Conservation (phyloP, 108 stramenopile species). For the Craspedostauros australis region DNA sequence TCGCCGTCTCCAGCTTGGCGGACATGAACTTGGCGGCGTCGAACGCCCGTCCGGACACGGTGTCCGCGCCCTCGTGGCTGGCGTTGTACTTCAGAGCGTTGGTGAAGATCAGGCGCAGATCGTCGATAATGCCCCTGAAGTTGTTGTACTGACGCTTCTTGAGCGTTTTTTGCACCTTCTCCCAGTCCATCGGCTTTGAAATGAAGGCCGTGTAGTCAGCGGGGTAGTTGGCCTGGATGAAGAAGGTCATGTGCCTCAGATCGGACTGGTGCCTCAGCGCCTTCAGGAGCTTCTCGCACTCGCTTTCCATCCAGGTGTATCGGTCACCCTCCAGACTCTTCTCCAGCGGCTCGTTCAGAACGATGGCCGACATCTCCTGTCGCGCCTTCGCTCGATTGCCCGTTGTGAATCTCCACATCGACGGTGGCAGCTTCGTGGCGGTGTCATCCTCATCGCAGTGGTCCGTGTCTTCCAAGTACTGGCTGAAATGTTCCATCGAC, state of each 20-base stretch:
- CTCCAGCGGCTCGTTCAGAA: conserved; percentile 66
- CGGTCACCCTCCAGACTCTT: conserved; percentile 65
- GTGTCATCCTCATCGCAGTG: conserved; percentile 38
- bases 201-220: conserved; percentile 75
- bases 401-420: conserved; percentile 66
- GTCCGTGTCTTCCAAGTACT: conserved; percentile 40
- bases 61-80: conserved; percentile 26
- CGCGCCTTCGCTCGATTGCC: conserved; percentile 61
- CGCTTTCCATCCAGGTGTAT: conserved; percentile 70
- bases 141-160: conserved; percentile 62
- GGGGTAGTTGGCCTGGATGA: conserved; percentile 58
- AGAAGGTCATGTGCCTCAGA: conserved; percentile 60
- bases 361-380: conserved; percentile 75
- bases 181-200: conserved; percentile 82
- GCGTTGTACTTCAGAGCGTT: conserved; percentile 85
- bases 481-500: conserved; percentile 59
- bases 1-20: conserved; percentile 66
- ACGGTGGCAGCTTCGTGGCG: conserved; percentile 37
- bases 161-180: conserved; percentile 51
- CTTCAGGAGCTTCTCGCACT: conserved; percentile 80
- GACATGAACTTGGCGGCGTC: conserved; percentile 73
- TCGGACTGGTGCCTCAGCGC: conserved; percentile 70
- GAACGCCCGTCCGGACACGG: conserved; percentile 62
- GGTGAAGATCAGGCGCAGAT: conserved; percentile 76
- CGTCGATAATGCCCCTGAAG: conserved; percentile 59